Evolutionary conservation across 306 rosid species (phyloP), one percentile per base, ranked within the genome.

Genomic region (Cicer yamashitae): DNA sequence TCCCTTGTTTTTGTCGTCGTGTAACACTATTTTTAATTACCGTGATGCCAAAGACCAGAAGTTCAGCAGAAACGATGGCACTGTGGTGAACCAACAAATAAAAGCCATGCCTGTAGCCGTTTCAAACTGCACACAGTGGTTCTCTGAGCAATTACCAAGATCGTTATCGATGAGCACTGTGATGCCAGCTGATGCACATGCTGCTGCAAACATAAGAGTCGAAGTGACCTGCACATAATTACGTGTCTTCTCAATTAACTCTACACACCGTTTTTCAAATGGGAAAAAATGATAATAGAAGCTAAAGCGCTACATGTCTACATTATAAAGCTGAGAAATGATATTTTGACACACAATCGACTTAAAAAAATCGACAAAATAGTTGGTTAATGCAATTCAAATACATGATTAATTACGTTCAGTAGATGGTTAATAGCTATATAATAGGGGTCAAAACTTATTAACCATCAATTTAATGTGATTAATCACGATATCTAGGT

Each of bases 141-240:
- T 90, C 45, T 68, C 54, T 37, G 79, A 63, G 78, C 98, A 94
- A 70, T 81, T 76, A 70, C 56, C 87, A 40, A 91, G 87, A 80
- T 94, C 96, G 68, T 91, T 94, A 52, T 94, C 97, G 25, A 91
- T 94, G 9, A 94, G 90, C 72, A 94, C 97, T 11, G 98, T 91
- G 83, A 94, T 91, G 38, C 98, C 98, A 3, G 96, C 96, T 60
- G 94, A 91, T 77, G 98, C 96, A 87, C 98, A 91, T 7, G 98
- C 97, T 63, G 96, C 98, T 1, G 98, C 96, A 71, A 91, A 94
- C 75, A 85, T 88, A 63, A 91, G 97, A 13, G 91, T 91, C 58
- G 94, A 91, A 30, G 90, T 90, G 39, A 91, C 82, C 96, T 94
- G 94, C 87, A 85, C 59, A 51, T 15, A 40, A 68, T 51, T 51